Evolutionary conservation across 257 asterid genomes (phyloP).

Genomic region (Handroanthus guayacan): DNA sequence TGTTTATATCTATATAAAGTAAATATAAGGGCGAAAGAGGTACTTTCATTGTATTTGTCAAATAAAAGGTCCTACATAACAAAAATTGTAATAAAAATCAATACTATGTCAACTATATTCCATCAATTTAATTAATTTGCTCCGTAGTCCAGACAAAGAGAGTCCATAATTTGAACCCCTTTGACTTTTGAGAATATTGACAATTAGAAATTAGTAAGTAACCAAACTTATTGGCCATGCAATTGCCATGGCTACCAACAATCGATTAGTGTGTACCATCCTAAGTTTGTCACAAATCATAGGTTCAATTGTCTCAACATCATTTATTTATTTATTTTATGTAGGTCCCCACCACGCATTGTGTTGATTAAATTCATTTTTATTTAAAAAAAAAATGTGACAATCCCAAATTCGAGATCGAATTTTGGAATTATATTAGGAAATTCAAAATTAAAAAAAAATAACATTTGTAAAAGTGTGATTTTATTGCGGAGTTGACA

Average conservation of each 20-base stretch:
- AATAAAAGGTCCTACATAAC: too few relatives aligned
- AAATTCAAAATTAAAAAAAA: neutral
- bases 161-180: neutral
- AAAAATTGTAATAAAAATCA: neutral
- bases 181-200: neutral
- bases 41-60: too few relatives aligned
- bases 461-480: too few relatives aligned
- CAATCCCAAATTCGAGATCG: neutral
- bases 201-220: neutral
- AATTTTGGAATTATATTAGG: neutral
- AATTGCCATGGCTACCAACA: neutral
- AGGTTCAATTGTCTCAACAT: neutral
- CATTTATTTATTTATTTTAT: neutral
- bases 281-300: slow-evolving; percentile 21
- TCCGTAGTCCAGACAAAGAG: too few relatives aligned
- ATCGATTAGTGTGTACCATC: neutral
- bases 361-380: neutral
- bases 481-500: too few relatives aligned
- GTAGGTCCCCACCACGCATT: neutral
- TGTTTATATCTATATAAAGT: too few relatives aligned
- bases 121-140: too few relatives aligned
- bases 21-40: too few relatives aligned
- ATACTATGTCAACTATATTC: too few relatives aligned
- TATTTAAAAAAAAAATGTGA: neutral
- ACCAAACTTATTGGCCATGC: slow-evolving; percentile 25